phyloP scores from a whole-genome alignment of 495 filamentous ascomycete genomes.

The Penicillium paxilli region DNA sequence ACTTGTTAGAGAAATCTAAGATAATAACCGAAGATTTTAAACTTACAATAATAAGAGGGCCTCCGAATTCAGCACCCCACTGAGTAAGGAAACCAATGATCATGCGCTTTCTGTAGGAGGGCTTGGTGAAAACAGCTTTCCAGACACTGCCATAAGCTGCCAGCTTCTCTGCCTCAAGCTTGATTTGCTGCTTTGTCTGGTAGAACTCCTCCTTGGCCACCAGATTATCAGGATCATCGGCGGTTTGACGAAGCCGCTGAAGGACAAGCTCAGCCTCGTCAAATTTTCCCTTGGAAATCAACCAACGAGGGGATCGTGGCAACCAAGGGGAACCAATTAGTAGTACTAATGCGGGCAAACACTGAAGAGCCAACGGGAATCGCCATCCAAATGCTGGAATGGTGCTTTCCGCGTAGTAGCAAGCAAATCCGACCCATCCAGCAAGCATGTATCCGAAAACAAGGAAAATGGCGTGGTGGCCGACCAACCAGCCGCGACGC shows the following conservation, averaged over 20 bases:
- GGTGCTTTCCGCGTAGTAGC: conserved; percentile 36
- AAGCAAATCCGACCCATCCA: conserved; percentile 45
- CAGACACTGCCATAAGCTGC: conserved; percentile 26
- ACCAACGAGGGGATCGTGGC: conserved; percentile 47
- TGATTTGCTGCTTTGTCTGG: conserved; percentile 41
- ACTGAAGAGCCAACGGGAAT: conserved; percentile 46
- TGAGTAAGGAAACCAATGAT: conserved; percentile 42
- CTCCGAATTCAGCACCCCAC: conserved; percentile 40
- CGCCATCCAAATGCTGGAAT: conserved; percentile 44
- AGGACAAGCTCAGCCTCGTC: conserved; percentile 39
- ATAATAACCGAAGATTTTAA: neutral
- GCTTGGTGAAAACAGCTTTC: conserved; percentile 39
- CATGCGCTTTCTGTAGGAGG: conserved; percentile 44
- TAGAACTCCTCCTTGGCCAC: conserved; percentile 38
- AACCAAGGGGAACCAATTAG: conserved; percentile 39
- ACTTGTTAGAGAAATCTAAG: conserved; percentile 2
- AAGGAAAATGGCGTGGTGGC: conserved; percentile 40
- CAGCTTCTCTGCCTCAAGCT: conserved; percentile 33
- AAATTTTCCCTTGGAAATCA: conserved; percentile 38
- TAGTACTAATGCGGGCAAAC: conserved; percentile 38
- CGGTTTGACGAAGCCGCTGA: conserved; percentile 26
- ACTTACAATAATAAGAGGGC: conserved; percentile 39
- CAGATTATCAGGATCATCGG: conserved; percentile 33
- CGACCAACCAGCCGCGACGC: conserved; percentile 40
- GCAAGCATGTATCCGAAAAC: conserved; percentile 45